These are phyloP conservation scores for Clonostachys sp. DNA, from an alignment of 2,329 filamentous ascomycete genomes.

Conservation along the genomic window DNA sequence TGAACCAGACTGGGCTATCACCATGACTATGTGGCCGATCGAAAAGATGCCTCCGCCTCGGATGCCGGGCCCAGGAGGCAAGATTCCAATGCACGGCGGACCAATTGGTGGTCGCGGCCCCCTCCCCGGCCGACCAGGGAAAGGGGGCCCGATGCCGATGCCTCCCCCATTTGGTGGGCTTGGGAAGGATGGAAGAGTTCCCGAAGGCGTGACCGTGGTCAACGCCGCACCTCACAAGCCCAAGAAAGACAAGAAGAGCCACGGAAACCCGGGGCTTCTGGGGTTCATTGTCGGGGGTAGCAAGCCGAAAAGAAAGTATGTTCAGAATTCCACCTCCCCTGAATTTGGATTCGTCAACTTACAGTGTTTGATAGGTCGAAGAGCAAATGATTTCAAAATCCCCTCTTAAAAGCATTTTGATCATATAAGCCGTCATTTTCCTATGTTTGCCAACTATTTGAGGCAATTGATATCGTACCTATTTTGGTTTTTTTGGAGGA, in stretches of 20 bases:
- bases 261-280: neutral
- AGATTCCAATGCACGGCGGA: neutral
- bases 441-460: neutral
- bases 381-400: neutral
- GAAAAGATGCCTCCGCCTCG: conserved; percentile 30
- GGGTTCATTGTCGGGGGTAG: conserved; percentile 1
- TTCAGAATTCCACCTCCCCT: neutral
- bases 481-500: neutral
- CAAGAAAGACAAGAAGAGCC: conserved; percentile 5
- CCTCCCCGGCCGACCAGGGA: too few species aligned
- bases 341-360: too few species aligned
- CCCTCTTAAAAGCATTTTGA: too few species aligned
- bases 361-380: neutral
- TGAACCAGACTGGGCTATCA: conserved; percentile 60
- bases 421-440: too few species aligned
- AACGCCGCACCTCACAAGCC: conserved; percentile 3
- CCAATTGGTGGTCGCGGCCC: neutral
- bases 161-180: too few species aligned
- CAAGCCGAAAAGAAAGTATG: conserved; percentile 7
- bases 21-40: conserved; percentile 57
- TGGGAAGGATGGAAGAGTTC: neutral
- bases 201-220: conserved; percentile 2
- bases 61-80: neutral
- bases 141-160: too few species aligned
- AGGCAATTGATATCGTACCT: neutral